Evolutionary conservation across 2,329 filamentous ascomycete species (phyloP).

Genomic region (Chrysosporium keratinophilum): DNA sequence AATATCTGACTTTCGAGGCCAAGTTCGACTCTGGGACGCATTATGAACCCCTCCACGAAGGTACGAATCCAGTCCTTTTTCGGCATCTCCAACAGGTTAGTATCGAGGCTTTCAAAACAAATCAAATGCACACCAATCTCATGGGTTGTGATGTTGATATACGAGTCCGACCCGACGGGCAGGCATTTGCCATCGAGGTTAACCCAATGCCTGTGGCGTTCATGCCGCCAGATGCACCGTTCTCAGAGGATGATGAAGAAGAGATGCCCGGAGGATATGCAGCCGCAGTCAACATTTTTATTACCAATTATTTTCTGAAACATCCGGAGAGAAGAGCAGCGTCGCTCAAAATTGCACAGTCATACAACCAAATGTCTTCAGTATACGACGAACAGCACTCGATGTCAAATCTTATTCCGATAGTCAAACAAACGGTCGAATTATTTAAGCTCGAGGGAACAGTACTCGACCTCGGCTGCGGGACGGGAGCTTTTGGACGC

Average conservation of each 20-base stretch:
- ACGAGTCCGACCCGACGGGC: constrained; percentile 15
- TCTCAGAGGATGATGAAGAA: constrained; percentile 16
- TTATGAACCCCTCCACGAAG: constrained; percentile 14
- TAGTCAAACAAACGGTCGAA: not conserved
- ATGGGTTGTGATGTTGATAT: constrained; percentile 21
- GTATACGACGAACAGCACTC: constrained; percentile 6
- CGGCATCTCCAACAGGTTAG: constrained; percentile 18
- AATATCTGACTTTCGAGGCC: constrained; percentile 19
- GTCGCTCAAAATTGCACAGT: not conserved
- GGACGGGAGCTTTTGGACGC: constrained; percentile 18
- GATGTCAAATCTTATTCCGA: not conserved
- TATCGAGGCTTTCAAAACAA: constrained; percentile 18
- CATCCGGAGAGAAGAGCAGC: not conserved
- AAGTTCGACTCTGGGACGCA: constrained; percentile 19
- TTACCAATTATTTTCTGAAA: constrained; percentile 18
- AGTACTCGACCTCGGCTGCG: constrained; percentile 19
- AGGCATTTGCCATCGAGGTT: constrained; percentile 20
- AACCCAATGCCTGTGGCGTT: constrained; percentile 21
- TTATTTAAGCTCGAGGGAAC: constrained; percentile 12
- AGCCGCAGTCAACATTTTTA: constrained; percentile 19
- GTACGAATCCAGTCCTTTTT: constrained; percentile 17
- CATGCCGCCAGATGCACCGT: constrained; percentile 14
- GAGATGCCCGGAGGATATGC: constrained; percentile 18
- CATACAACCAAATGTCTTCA: constrained; percentile 8
- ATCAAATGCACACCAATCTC: constrained; percentile 16